Base-by-base conservation (phyloP, 2,329 filamentous ascomycete genomes). In the Shiraia bambusicola region DNA sequence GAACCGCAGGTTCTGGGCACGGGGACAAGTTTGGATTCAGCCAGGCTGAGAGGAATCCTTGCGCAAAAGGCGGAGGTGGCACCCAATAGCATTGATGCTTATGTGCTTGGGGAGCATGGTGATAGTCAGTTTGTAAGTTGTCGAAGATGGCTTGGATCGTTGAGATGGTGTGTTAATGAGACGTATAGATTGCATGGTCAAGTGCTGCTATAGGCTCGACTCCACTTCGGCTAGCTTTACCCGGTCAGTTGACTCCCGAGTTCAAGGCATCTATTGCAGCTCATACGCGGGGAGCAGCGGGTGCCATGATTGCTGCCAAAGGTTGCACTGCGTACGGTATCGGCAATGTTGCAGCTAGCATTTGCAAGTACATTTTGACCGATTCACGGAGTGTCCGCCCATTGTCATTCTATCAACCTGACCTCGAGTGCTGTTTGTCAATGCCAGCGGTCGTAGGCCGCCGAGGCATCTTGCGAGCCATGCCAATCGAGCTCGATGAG, bases 11-110 rank as follows among this genome's bases (percentile, higher is more conserved):
- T 80, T 10, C 52, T 80, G 16, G 78, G 78, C 0, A 75, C 73
- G 3, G 78, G 77, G 9, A 80, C 78, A 0, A 75, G 73, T 49
- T 67, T 80, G 3, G 78, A 80, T 49, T 77, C 76, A 1, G 72
- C 73, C 4, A 61, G 78, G 16, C 58, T 80, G 32, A 70, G 72
- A 13, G 72, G 74, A 0, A 60, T 74, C 14, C 41, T 77, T 13
- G 72, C 73, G 2, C 45, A 63, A 19, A 67, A 67, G 45, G 54
- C 67, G 3, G 62, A 67, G 22, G 66, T 71, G 3, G 62, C 64
- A 5, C 66, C 69, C n/a, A 63, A 61, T 48, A 67, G 58, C 29
- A 68, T 70, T 24, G 62, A 69, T 48, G 69, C 73, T 1, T 74
- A 72, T 52, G 74, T 77, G 3, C 53, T 77, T 15, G 75, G 75